Conservation (phyloP, 768 basidiomycete genomes). For the Leccinum arenicola region DNA sequence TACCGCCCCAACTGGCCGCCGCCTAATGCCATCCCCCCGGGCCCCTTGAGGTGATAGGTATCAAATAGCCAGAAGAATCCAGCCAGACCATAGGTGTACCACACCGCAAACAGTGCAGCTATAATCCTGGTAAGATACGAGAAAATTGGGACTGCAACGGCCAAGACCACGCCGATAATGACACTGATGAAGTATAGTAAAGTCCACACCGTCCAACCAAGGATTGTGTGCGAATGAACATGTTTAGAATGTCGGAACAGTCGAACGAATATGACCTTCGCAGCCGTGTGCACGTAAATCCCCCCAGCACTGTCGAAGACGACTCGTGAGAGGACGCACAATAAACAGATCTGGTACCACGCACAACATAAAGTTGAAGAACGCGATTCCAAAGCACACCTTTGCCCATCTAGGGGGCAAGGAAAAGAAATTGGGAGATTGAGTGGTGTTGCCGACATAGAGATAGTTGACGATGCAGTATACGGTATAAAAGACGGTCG, state of each 20-base stretch:
- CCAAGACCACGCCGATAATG: constrained; percentile 44
- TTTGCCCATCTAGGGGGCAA: constrained; percentile 42
- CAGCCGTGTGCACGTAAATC: constrained; percentile 50
- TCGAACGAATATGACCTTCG: constrained; percentile 52
- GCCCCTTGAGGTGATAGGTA: constrained; percentile 40
- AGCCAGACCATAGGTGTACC: constrained; percentile 54
- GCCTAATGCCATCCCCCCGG: constrained; percentile 30
- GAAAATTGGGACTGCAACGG: constrained; percentile 52
- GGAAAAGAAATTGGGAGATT: constrained; percentile 10
- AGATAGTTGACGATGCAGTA: constrained; percentile 46
- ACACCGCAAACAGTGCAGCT: constrained; percentile 54
- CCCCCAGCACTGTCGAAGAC: constrained; percentile 37
- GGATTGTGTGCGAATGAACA: constrained; percentile 47
- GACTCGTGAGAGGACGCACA: background rate
- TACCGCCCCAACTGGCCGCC: constrained; percentile 32
- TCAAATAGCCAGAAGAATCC: constrained; percentile 57
- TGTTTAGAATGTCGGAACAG: constrained; percentile 46
- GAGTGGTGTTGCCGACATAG: constrained; percentile 39
- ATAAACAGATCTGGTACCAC: constrained; percentile 10
- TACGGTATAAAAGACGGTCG: constrained; percentile 49
- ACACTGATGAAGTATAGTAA: constrained; percentile 36
- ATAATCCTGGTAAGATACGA: constrained; percentile 52
- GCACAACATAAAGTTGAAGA: constrained; percentile 52
- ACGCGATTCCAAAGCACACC: constrained; percentile 44
- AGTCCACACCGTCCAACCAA: constrained; percentile 50